Percentiles rank a stretch among this genome's conserved stretches.
phyloP scores from a whole-genome alignment of 805 yeast genomes.

The Limtongozyma cylindracea region DNA sequence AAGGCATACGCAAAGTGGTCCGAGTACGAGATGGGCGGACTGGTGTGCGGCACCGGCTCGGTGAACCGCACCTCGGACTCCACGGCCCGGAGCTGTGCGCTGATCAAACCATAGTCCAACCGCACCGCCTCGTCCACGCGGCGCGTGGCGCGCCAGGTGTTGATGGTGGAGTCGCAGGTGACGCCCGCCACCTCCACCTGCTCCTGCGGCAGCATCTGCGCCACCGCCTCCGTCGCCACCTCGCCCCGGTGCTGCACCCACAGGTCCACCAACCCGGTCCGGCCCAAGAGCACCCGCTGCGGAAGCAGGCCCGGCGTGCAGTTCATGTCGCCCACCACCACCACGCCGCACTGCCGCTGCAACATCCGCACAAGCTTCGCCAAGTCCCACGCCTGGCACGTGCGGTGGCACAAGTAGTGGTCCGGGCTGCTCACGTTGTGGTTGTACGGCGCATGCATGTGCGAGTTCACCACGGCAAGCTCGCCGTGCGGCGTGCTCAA shows the following conservation, averaged over 20 bases:
- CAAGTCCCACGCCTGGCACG: constrained; percentile 94
- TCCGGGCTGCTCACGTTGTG: constrained; percentile 42
- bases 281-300: constrained; percentile 44
- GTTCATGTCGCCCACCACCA: constrained; percentile 85
- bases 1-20: constrained; percentile 73
- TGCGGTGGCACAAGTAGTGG: constrained; percentile 69
- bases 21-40: constrained; percentile 38
- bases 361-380: constrained; percentile 37
- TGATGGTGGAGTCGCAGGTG: constrained; percentile 72
- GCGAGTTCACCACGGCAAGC: constrained; percentile 68
- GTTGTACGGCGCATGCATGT: constrained; percentile 94
- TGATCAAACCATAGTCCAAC: constrained; percentile 66
- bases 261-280: constrained; percentile 44
- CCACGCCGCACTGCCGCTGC: constrained; percentile 45
- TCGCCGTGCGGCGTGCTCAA: constrained; percentile 21
- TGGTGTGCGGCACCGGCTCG: constrained; percentile 25
- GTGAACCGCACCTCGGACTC: constrained; percentile 56
- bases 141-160: constrained; percentile 56
- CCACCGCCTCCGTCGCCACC: constrained; percentile 4
- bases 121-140: constrained; percentile 53
- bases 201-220: constrained; percentile 8
- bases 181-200: constrained; percentile 60
- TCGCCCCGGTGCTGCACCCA: constrained; percentile 51
- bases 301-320: constrained; percentile 75
- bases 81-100: constrained; percentile 20